Percentiles rank a stretch among this genome's conserved stretches.
These are phyloP conservation scores for Mrakia blollopis DNA, from an alignment of 768 basidiomycete species.

Conservation along the genomic window DNA sequence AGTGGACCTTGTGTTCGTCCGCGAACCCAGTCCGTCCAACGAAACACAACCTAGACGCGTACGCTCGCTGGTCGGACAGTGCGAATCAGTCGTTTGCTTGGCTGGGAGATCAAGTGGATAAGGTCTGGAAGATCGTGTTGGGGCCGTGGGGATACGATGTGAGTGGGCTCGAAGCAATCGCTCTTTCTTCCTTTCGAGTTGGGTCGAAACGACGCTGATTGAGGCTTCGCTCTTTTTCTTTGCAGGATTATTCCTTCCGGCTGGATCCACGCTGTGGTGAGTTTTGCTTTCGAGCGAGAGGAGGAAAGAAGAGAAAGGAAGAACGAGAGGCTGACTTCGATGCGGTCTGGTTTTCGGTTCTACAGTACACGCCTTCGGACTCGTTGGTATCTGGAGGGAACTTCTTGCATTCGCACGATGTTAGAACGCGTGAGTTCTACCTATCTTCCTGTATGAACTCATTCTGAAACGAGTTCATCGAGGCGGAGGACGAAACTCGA, in stretches of 20 bases:
- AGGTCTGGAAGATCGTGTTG: conserved; percentile 61
- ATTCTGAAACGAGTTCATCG: too few relatives aligned
- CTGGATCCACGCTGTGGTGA: conserved; percentile 95
- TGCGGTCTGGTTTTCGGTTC: neutral
- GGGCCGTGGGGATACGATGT: conserved; percentile 43
- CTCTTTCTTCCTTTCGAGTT: neutral
- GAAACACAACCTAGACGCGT: conserved; percentile 24
- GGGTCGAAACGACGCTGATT: too few relatives aligned
- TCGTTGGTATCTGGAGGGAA: conserved; percentile 96
- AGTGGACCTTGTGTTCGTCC: too few relatives aligned
- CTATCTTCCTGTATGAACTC: neutral
- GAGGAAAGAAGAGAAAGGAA: neutral
- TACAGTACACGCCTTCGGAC: conserved; percentile 80
- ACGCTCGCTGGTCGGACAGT: conserved; percentile 59
- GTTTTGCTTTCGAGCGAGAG: conserved; percentile 39
- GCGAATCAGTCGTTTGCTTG: conserved; percentile 72
- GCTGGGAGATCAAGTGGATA: conserved; percentile 83
- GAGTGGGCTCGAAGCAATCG: conserved; percentile 78
- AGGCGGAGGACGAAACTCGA: too few relatives aligned
- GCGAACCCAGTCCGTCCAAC: conserved; percentile 31
- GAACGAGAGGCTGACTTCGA: neutral
- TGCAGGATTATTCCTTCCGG: conserved; percentile 78
- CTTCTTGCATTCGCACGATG: conserved; percentile 88
- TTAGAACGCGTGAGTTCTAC: conserved; percentile 65
- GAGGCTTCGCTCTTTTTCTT: too few relatives aligned